A percentile compares a stretch with the other conserved stretches of the same genome.
These are phyloP conservation scores for Odontarrhena argentea DNA, from an alignment of 345 rosid genomes.

Conservation along the genomic window DNA sequence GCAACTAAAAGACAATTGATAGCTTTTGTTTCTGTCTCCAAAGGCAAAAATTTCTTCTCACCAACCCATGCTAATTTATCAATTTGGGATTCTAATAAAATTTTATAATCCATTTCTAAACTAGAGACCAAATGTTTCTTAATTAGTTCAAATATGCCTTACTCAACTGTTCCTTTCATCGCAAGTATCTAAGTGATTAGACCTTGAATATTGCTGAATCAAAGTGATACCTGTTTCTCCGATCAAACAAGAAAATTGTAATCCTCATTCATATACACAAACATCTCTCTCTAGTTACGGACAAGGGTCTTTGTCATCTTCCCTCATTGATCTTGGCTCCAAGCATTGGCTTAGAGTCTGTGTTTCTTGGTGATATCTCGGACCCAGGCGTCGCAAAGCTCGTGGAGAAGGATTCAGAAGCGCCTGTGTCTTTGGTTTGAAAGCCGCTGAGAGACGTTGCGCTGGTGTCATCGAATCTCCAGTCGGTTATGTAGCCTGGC, in stretches of 20 bases:
- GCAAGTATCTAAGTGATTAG: no score
- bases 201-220: neutral
- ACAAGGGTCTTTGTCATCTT: conserved; percentile 28
- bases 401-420: conserved; percentile 14
- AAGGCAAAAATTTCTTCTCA: no score
- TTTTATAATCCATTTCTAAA: no score
- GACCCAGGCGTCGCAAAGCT: conserved; percentile 20
- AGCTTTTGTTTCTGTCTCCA: no score
- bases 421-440: neutral
- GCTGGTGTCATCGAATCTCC: conserved; percentile 52
- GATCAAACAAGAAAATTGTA: neutral
- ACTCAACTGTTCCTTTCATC: no score
- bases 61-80: no score
- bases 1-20: no score
- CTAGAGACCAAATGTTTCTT: no score
- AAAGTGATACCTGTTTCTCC: conserved; percentile 15
- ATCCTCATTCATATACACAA: conserved; percentile 17
- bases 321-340: conserved; percentile 24
- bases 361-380: neutral
- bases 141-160: no score
- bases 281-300: conserved; percentile 1
- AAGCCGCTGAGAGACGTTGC: conserved; percentile 37
- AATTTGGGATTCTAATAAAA: no score
- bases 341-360: conserved; percentile 24
- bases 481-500: conserved; percentile 63